These are phyloP conservation scores for Bacidia rubella DNA, from an alignment of 495 filamentous ascomycete species.

Conservation along the genomic window DNA sequence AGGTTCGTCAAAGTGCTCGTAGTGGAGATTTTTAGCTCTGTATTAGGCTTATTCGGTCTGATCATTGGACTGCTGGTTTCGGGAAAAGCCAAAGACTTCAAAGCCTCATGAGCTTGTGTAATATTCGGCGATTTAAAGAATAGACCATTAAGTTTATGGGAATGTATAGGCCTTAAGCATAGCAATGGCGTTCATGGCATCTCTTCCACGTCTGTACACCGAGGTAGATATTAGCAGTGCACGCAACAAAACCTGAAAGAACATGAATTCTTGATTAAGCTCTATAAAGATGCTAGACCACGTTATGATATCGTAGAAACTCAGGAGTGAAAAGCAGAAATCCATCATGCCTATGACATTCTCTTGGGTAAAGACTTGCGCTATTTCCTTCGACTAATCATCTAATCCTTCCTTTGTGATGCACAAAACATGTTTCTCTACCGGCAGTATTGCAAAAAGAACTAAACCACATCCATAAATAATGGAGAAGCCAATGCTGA, in stretches of 20 bases:
- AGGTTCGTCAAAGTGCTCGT: constrained; percentile 99
- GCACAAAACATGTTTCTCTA: no score
- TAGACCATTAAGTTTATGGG: not conserved
- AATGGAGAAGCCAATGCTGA: constrained; percentile 32
- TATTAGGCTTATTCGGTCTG: constrained; percentile 92
- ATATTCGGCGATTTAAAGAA: not conserved
- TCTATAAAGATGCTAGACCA: no score
- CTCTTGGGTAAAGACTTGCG: no score
- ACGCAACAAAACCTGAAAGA: no score
- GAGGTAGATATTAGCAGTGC: not conserved
- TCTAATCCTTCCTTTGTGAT: no score
- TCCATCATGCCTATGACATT: no score
- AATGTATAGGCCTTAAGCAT: not conserved
- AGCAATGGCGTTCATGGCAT: not conserved
- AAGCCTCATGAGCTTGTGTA: not conserved
- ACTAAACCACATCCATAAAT: no score
- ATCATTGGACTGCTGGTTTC: constrained; percentile 86
- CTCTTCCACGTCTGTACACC: not conserved
- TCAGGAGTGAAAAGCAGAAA: no score
- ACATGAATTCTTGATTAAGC: no score
- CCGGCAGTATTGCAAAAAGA: no score
- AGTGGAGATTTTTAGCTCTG: constrained; percentile 98
- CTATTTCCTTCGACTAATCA: no score
- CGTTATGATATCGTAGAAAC: no score
- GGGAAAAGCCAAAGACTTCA: constrained; percentile 66